A percentile compares a stretch with the other conserved stretches of the same genome.
phyloP scores from a whole-genome alignment of 2,329 filamentous ascomycete species.

The Graphiopsis chlorocephala region DNA sequence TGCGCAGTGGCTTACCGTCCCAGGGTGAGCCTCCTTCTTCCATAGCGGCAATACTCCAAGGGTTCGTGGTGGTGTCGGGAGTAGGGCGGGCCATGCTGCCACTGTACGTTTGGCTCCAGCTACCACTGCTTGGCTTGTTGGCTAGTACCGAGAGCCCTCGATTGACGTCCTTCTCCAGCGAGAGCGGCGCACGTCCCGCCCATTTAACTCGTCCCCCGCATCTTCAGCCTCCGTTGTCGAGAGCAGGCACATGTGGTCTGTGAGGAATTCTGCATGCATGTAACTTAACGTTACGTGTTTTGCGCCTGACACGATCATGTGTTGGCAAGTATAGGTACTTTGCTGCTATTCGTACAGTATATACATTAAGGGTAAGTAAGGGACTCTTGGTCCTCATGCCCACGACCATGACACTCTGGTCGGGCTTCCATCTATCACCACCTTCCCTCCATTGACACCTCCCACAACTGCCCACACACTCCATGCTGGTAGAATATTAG shows the following conservation, averaged over 20 bases:
- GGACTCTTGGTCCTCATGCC: background rate
- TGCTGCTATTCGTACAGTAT: background rate
- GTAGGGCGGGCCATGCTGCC: conserved; percentile 7
- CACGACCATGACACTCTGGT: background rate
- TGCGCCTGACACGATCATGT: background rate
- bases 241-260: background rate
- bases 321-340: background rate
- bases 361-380: background rate
- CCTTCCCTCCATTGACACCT: background rate
- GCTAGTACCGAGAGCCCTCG: conserved; percentile 1
- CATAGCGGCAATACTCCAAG: conserved; percentile 25
- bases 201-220: background rate
- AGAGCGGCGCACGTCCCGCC: background rate
- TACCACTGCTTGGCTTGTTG: conserved; percentile 8
- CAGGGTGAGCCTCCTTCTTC: conserved; percentile 35
- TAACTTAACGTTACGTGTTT: background rate
- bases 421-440: background rate
- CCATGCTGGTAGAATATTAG: background rate
- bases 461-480: background rate
- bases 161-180: conserved; percentile 3
- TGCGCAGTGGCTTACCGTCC: conserved; percentile 27
- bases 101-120: conserved; percentile 7
- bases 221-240: background rate
- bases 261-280: background rate
- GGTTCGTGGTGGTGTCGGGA: conserved; percentile 20